Base-by-base conservation (phyloP, 1,139 yeast species). In the Eremothecium gossypii region DNA sequence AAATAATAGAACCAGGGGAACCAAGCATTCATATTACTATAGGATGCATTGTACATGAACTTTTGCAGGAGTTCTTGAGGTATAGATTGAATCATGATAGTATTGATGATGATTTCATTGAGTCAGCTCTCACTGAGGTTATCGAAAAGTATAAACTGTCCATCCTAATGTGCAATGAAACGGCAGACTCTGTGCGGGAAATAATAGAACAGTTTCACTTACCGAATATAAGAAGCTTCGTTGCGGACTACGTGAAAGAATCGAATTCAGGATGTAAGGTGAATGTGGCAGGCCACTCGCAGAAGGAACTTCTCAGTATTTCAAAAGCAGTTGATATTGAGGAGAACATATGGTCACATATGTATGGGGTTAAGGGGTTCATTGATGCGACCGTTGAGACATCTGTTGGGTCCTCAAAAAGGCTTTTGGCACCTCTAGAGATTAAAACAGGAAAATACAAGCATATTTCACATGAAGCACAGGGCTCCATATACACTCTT, bases 261-360 rank as follows among this genome's bases (percentile, higher is more conserved):
- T 47, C 48, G 6, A 62, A 60, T 4, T 45, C 46, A 17, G 47
- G 52, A 0, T 48, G 56, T 7, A 53, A 59, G 13, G 54, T 63
- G 3, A 54, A 57, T 11, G 66, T 74, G 7, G 68, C 70, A 2
- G 71, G 76, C 0, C 63, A 68, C 9, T 58, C 63, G 32, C 63
- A 65, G 36, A 63, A 65, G 13, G 63, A 74, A 1, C 60, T 63
- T 30, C 70, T 78, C 52, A 67, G 82, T 0, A 78, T 82, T 1
- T 70, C 74, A 10, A 77, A 81, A 42, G 75, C 86, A 4, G 65
- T 86, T 33, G 95, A 85, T 57, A 76, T 85, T 13, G 99, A 91
- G 60, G 97, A 91, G 55, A 84, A 81, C 52, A 79, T 91, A 14
- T 80, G 94, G 85, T 85, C 96, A 0, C 96, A 96, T 0, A 73